Evolutionary conservation across 1,139 yeast genomes (phyloP).

Genomic region (Pneumocystis sp.): DNA sequence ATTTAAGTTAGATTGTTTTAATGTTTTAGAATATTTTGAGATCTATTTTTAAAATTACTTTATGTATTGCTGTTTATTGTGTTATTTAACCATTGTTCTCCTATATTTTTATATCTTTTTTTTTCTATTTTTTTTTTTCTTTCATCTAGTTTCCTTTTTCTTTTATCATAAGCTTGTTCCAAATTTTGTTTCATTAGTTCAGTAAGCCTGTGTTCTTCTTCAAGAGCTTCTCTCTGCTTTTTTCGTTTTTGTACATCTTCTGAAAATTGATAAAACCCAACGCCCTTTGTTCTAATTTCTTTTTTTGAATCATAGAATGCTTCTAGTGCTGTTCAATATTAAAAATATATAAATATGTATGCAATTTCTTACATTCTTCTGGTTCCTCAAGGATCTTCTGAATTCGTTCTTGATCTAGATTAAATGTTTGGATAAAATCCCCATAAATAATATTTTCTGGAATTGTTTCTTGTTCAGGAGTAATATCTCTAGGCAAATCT

Average conservation of each 20-base stretch:
- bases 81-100: neutral
- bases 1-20: neutral
- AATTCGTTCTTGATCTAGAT: constrained; percentile 14
- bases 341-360: neutral
- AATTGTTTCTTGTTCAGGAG: constrained; percentile 8
- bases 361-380: constrained; percentile 2
- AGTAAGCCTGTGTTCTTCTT: constrained; percentile 13
- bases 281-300: constrained; percentile 23
- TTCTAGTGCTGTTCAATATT: constrained; percentile 8
- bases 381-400: constrained; percentile 13
- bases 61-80: neutral
- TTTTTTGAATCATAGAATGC: constrained; percentile 21
- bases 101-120: neutral
- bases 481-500: constrained; percentile 7
- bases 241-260: constrained; percentile 16
- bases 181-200: constrained; percentile 2
- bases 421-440: constrained; percentile 21
- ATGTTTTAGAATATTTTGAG: neutral
- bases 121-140: neutral
- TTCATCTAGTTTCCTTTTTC: neutral
- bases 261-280: constrained; percentile 23
- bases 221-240: constrained; percentile 19
- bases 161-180: neutral
- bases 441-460: constrained; percentile 18
- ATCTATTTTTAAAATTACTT: neutral